Conservation (phyloP, 192 early-diverging fungal genomes). For the Piromyces sp. region DNA sequence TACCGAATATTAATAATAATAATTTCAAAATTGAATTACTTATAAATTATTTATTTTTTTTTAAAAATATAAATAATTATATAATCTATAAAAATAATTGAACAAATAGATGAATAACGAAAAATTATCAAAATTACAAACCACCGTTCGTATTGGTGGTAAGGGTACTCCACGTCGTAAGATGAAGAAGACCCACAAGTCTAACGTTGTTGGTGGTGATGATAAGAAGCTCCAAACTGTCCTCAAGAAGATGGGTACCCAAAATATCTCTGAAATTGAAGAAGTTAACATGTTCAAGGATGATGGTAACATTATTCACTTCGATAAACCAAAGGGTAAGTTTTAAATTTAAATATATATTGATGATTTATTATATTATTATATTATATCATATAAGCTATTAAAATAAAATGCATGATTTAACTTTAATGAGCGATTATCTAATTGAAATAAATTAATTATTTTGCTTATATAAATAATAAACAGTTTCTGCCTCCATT, state of each 20-base stretch:
- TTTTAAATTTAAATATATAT: too few relatives aligned
- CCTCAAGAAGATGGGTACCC: constrained; percentile 80
- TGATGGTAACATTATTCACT: constrained; percentile 84
- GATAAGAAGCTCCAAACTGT: constrained; percentile 85
- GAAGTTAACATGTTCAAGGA: constrained; percentile 98
- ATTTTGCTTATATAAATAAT: too few relatives aligned
- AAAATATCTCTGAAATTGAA: constrained; percentile 71
- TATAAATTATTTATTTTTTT: too few relatives aligned
- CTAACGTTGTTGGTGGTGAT: constrained; percentile 40
- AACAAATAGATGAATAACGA: constrained; percentile 52
- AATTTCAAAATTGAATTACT: too few relatives aligned
- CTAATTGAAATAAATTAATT: too few relatives aligned
- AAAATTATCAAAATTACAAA: constrained; percentile 87
- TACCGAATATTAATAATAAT: too few relatives aligned
- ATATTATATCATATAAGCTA: too few relatives aligned
- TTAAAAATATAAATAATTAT: too few relatives aligned
- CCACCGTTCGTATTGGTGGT: constrained; percentile 70
- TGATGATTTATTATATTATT: too few relatives aligned
- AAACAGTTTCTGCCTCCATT: constrained; percentile 33
- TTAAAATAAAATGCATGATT: too few relatives aligned
- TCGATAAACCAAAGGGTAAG: constrained; percentile 68
- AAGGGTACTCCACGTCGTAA: constrained; percentile 88
- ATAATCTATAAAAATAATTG: too few relatives aligned
- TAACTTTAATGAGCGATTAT: too few relatives aligned
- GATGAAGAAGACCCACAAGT: constrained; percentile 66